Evolutionary conservation across 257 asterid species (phyloP), one percentile per base, ranked within the genome.

Genomic region (Rubia yunnanensis): DNA sequence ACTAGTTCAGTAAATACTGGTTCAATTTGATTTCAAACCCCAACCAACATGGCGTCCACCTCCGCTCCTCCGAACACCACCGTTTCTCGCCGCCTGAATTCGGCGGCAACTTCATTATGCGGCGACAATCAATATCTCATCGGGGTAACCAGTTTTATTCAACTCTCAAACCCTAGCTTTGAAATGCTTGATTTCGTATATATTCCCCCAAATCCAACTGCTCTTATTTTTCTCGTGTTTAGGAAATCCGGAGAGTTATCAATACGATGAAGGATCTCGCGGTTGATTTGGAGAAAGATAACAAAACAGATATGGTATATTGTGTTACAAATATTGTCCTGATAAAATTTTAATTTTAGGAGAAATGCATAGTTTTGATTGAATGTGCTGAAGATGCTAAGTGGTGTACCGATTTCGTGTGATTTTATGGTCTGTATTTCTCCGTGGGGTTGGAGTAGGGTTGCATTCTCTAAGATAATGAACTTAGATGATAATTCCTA

Each of bases 211-310:
- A n/a, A 58, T 34, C 48, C 26, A 65, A 56, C 23, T 27, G 20
- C 17, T 0, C 31, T 17, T 0, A 0, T 28, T 26, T 32, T 31
- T 55, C 8, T 11, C 22, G 22, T 61, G 30, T 34, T 68, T 84
- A 90, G 99, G 97, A 94, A 64, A 87, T 94, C 48, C 81, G 94
- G 80, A 90, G 70, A 73, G 79, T 86, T 48, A 49, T 83, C 44
- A 56, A 44, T 38, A 70, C 75, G 85, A 84, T 90, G 91, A 90
- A 80, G 74, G 96, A 88, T 5, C 65, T 81, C 24, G 97, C 92
- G 4, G 86, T 94, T 35, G 89, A 85, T 71, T 77, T 84, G 27
- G 97, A 89, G 84, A 73, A 65, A 52, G 97, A 94, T 61, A 72
- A 83, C 68, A 69, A 74, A 44, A 78, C 88, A 3, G 84, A 90